Conservation (phyloP, 2,329 filamentous ascomycete genomes). For the Ascochyta koolunga region DNA sequence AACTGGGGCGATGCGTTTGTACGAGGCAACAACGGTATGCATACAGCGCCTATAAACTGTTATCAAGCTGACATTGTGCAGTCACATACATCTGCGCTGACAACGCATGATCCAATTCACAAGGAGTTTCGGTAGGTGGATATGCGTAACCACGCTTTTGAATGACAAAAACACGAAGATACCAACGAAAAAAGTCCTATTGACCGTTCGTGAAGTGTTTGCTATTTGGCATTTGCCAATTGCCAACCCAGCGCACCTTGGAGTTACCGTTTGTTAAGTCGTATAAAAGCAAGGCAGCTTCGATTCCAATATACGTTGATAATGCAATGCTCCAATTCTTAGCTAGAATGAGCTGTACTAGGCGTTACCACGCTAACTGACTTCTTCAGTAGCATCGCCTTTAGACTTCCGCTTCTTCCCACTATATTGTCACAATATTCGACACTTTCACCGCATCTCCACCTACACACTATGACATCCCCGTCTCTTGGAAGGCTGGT, state of each 20-base stretch:
- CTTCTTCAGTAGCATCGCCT: background rate
- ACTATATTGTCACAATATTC: background rate
- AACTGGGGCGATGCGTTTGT: constrained; percentile 95
- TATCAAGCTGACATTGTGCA: constrained; percentile 20
- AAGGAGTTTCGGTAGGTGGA: background rate
- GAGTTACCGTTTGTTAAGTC: background rate
- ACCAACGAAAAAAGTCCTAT: constrained; percentile 5
- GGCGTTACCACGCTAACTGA: background rate
- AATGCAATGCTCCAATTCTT: background rate
- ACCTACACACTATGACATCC: background rate
- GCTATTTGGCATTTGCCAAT: background rate
- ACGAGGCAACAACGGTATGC: constrained; percentile 87
- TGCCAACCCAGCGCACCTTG: background rate
- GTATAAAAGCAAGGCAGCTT: background rate
- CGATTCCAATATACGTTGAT: background rate
- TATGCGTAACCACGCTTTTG: background rate
- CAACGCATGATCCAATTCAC: constrained; percentile 24
- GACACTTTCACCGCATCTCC: constrained; percentile 4
- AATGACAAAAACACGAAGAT: constrained; percentile 8
- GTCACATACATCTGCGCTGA: constrained; percentile 43
- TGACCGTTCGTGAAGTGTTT: background rate
- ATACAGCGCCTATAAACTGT: background rate
- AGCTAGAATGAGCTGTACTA: background rate
- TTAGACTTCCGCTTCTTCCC: background rate
- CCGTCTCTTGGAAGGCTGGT: background rate